Evolutionary conservation across 2,329 filamentous ascomycete species (phyloP).

Genomic region (Keithomyces neogunnii): DNA sequence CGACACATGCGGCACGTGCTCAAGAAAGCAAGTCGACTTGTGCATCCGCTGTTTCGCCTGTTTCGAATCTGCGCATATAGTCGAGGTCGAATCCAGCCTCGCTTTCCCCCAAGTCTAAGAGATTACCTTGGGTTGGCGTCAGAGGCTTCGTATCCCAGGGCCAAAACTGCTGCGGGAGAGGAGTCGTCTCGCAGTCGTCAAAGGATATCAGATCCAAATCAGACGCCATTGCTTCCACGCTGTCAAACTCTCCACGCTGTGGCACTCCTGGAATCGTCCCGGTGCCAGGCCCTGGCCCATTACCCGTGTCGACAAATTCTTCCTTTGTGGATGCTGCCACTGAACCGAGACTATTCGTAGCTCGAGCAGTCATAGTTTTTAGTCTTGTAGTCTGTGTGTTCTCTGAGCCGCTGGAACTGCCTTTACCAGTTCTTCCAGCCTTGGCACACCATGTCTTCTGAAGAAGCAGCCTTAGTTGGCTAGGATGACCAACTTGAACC

Average conservation of each 20-base stretch:
- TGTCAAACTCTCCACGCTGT: background rate
- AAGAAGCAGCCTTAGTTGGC: slow-evolving; percentile 37
- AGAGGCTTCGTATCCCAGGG: background rate
- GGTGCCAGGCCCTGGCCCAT: background rate
- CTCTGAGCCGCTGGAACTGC: background rate
- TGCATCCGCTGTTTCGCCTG: too few species aligned
- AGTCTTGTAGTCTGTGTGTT: background rate
- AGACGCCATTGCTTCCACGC: background rate
- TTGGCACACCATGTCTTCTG: slow-evolving; percentile 6
- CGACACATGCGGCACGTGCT: too few species aligned
- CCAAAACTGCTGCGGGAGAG: background rate
- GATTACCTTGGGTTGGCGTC: background rate
- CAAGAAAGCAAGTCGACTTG: too few species aligned
- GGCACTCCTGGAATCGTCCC: background rate
- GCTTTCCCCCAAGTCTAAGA: too few species aligned
- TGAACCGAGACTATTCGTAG: background rate
- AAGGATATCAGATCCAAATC: slow-evolving; percentile 2
- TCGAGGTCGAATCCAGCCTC: too few species aligned
- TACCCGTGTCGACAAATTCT: background rate
- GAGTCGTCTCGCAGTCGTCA: background rate
- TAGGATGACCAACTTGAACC: slow-evolving; percentile 41
- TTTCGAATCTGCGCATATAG: too few species aligned
- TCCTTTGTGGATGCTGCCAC: background rate
- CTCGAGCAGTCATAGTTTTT: background rate
- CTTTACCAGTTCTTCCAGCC: slow-evolving; percentile 3